Conservation (phyloP, 2,329 filamentous ascomycete species). For the Cryphonectria radicalis region DNA sequence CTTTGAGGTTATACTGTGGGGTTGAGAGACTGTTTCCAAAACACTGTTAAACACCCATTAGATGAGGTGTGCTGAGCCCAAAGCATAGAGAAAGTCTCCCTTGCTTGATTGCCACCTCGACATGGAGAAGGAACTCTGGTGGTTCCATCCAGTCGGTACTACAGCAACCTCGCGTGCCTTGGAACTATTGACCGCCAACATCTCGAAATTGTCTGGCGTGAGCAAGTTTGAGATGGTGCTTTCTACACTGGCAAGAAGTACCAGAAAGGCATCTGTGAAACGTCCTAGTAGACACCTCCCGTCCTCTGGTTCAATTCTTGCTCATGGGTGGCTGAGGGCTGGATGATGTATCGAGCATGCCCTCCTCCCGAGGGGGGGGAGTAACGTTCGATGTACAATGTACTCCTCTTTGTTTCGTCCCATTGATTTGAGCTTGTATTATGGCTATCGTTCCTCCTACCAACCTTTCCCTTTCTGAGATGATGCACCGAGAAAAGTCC, state of each 20-base stretch:
- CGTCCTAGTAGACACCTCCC: conserved; percentile 4
- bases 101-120: background rate
- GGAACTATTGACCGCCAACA: background rate
- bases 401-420: background rate
- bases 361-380: background rate
- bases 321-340: background rate
- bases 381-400: background rate
- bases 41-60: background rate
- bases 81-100: background rate
- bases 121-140: background rate
- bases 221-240: conserved; percentile 2
- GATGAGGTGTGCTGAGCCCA: background rate
- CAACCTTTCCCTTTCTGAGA: conserved; percentile 20
- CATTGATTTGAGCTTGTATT: background rate
- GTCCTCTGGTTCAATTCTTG: background rate
- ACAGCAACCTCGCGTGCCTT: background rate
- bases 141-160: background rate
- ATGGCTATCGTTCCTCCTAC: background rate
- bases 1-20: background rate
- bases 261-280: background rate
- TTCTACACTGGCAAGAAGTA: background rate
- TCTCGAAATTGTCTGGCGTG: background rate
- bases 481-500: background rate
- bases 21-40: background rate
- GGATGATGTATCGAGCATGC: background rate